A percentile compares a stretch with the other conserved stretches of the same genome.
These are phyloP conservation scores for Veloboletus limbatus DNA, from an alignment of 1,284 basidiomycete species.

Conservation along the genomic window DNA sequence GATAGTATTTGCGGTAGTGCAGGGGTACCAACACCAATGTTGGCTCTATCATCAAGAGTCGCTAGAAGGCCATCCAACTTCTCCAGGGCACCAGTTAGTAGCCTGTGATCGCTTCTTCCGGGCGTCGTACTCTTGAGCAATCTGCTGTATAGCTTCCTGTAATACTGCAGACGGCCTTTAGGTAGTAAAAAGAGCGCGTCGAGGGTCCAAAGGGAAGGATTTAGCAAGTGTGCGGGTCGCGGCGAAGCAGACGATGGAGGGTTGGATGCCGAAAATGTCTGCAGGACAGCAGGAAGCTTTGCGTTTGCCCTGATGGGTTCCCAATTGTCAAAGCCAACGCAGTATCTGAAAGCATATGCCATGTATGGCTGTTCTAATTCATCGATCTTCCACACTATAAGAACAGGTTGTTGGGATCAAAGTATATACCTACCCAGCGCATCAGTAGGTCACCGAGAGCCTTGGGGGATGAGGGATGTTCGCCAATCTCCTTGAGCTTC, in stretches of 20 bases:
- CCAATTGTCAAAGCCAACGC: constrained; percentile 82
- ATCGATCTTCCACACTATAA: constrained; percentile 63
- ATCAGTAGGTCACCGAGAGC: constrained; percentile 94
- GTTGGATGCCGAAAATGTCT: constrained; percentile 63
- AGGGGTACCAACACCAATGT: constrained; percentile 39
- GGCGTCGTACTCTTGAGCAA: constrained; percentile 86
- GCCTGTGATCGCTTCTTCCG: constrained; percentile 83
- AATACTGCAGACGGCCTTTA: constrained; percentile 83
- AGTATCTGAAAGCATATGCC: constrained; percentile 73
- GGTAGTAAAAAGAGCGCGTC: constrained; percentile 88
- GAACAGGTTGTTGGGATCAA: constrained; percentile 9
- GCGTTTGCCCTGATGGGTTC: constrained; percentile 73
- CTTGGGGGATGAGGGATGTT: constrained; percentile 91
- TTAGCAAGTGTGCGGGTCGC: constrained; percentile 37
- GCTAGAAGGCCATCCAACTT: constrained; percentile 75
- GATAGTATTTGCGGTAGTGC: constrained; percentile 21
- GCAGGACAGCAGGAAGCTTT: constrained; percentile 68
- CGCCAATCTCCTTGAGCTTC: constrained; percentile 94
- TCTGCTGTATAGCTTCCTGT: constrained; percentile 87
- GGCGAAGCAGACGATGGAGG: constrained; percentile 53
- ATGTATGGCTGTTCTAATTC: constrained; percentile 88
- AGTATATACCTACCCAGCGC: constrained; percentile 74
- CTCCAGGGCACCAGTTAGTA: constrained; percentile 79
- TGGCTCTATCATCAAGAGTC: constrained; percentile 61
- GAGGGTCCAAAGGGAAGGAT: constrained; percentile 71